Base-by-base conservation (phyloP, 1,284 basidiomycete genomes). In the Trichosporon faecale region DNA sequence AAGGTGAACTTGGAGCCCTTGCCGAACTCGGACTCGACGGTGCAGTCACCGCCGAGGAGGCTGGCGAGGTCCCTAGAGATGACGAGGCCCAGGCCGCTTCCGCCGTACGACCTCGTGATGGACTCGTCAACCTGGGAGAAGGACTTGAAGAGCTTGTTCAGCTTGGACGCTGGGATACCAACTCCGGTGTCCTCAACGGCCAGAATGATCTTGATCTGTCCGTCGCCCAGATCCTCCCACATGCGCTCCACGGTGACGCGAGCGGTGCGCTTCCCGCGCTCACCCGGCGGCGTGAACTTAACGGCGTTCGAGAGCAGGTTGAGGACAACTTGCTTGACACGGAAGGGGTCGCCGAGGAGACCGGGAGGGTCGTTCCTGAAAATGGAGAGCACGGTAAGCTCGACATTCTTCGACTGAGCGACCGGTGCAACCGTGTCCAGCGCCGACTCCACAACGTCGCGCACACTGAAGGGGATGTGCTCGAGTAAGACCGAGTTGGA, bases 401-500 rank as follows among this genome's bases (percentile, higher is more conserved):
- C 82, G 14, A 83, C 70, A 25, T 75, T 74, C 70, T 82, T 82
- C 16, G 75, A 75, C 35, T 81, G 78, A 0, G 80, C 80, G 6
- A 77, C 70, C 2, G 78, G 73, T 0, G 79, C 80, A 2, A 83
- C 72, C 0, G 80, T 77, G 49, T 83, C 80, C 18, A 84, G 71
- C 1, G 80, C 77, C 3, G 73, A 70, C 66, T 83, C 82, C 21
- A 79, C 75, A 4, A 82, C 76, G 7, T 82, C 78, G 5, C 80
- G 79, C 5, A 85, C 76, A 23, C 76, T 78, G 76, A 85, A 85
- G 0, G 82, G 80, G 11, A 83, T 80, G 23, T 78, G 75, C 64
- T 86, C 85, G 18, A 84, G 76, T 35, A 82, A 77, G 52, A 85
- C 82, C 33, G 81, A 81, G 57, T 82, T 80, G 8, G 80, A 78